Evolutionary conservation across 192 early-diverging fungal genomes (phyloP).

Genomic region (Physocladia obscura): DNA sequence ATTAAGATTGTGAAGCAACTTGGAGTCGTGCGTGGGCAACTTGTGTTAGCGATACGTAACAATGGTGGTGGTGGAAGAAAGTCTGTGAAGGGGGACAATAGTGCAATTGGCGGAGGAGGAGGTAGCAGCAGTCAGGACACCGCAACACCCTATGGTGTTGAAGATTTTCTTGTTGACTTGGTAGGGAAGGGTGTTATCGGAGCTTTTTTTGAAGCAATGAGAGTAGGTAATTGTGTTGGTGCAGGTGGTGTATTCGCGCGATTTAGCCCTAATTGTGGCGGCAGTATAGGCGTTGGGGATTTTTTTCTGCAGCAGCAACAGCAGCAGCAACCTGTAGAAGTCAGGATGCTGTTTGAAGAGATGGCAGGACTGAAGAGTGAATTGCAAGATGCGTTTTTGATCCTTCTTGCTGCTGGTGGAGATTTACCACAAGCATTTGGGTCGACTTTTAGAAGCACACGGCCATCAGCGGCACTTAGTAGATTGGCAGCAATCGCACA

Average conservation of each 20-base stretch:
- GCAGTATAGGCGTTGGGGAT: not conserved
- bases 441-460: not conserved
- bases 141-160: not conserved
- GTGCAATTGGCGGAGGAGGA: not conserved
- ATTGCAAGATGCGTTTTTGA: not conserved
- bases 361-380: slow-evolving; percentile 4
- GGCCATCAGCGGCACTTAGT: not conserved
- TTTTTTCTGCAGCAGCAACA: not conserved
- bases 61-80: not conserved
- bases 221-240: not conserved
- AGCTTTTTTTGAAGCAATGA: not conserved
- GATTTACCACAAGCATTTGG: slow-evolving; percentile 2
- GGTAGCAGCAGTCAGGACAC: not conserved
- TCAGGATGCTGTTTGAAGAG: slow-evolving; percentile 6
- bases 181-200: not conserved
- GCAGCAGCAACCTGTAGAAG: not conserved
- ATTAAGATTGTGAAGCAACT: not conserved
- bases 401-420: not conserved
- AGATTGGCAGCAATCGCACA: not conserved
- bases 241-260: not conserved
- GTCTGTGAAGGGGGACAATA: not conserved
- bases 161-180: slow-evolving; percentile 4
- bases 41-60: not conserved
- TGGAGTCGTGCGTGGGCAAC: not conserved
- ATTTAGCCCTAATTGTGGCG: not conserved